Conservation (phyloP, 495 filamentous ascomycete species). For the Penicillium soppii region DNA sequence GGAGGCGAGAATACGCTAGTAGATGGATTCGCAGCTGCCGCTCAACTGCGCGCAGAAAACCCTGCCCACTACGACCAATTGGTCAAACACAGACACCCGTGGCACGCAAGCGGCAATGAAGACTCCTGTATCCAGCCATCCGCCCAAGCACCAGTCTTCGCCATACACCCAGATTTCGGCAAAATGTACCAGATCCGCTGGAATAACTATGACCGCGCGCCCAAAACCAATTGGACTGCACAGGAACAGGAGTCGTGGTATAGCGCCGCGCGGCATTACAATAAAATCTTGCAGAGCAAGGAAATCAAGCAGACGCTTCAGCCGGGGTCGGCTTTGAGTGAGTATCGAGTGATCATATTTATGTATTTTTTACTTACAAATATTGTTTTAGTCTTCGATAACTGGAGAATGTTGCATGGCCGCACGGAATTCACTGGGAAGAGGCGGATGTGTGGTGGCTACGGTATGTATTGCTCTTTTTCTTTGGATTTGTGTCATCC, state of each 20-base stretch:
- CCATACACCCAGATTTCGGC: slow-evolving; percentile 32
- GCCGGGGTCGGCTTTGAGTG: slow-evolving; percentile 77
- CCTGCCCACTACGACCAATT: slow-evolving; percentile 53
- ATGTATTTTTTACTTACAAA: not conserved
- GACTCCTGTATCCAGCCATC: slow-evolving; percentile 74
- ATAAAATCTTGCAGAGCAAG: slow-evolving; percentile 54
- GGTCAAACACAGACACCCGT: slow-evolving; percentile 51
- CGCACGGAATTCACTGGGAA: slow-evolving; percentile 77
- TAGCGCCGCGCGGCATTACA: slow-evolving; percentile 65
- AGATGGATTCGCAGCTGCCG: slow-evolving; percentile 77
- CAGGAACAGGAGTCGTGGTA: slow-evolving; percentile 64
- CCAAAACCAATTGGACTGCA: slow-evolving; percentile 40
- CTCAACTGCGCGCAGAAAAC: slow-evolving; percentile 48
- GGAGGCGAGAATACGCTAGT: slow-evolving; percentile 77
- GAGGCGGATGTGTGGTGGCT: slow-evolving; percentile 84
- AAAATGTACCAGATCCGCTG: slow-evolving; percentile 71
- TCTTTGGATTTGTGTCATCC: too few relatives aligned
- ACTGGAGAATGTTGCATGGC: slow-evolving; percentile 92
- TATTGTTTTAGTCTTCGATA: slow-evolving; percentile 72
- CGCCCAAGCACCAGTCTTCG: slow-evolving; percentile 61
- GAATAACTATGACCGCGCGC: slow-evolving; percentile 86
- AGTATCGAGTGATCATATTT: slow-evolving; percentile 21
- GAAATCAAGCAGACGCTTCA: slow-evolving; percentile 75
- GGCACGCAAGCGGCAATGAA: slow-evolving; percentile 82
- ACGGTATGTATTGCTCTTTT: slow-evolving; percentile 57